Percentiles rank a stretch among this genome's conserved stretches.
Conservation (phyloP, 2,329 filamentous ascomycete genomes). For the Aureobasidium sp. region DNA sequence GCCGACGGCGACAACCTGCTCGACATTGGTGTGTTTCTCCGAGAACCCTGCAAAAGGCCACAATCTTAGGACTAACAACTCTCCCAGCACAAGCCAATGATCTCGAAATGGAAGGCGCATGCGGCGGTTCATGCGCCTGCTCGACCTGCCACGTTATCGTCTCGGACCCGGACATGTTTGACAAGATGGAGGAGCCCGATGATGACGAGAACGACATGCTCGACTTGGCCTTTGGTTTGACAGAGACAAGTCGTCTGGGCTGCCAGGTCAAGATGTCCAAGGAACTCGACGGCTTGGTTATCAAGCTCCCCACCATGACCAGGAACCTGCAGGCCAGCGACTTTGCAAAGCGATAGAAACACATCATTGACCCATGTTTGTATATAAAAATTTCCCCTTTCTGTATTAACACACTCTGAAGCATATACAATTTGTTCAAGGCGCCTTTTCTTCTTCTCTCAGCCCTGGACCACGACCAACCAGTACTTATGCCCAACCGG, state of each 20-base stretch:
- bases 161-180: conserved; percentile 52
- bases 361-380: not conserved
- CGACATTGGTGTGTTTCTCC: conserved; percentile 54
- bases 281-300: conserved; percentile 76
- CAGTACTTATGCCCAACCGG: too few species aligned
- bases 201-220: conserved; percentile 70
- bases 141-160: conserved; percentile 91
- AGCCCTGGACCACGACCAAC: too few species aligned
- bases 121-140: conserved; percentile 87
- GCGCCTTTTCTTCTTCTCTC: too few species aligned
- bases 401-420: conserved; percentile 1
- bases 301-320: conserved; percentile 86
- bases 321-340: conserved; percentile 93
- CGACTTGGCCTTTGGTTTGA: conserved; percentile 81
- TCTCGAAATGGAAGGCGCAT: conserved; percentile 96
- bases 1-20: conserved; percentile 83
- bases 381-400: not conserved
- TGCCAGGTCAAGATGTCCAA: conserved; percentile 90
- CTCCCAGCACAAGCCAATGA: conserved; percentile 69
- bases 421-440: not conserved
- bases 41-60: too few species aligned
- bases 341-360: conserved; percentile 44
- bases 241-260: conserved; percentile 73
- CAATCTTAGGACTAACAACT: not conserved
- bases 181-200: conserved; percentile 35